Percentiles rank a stretch among this genome's conserved stretches.
phyloP scores from a whole-genome alignment of 2,329 filamentous ascomycete species.

The Chaetomiaceae sp. region DNA sequence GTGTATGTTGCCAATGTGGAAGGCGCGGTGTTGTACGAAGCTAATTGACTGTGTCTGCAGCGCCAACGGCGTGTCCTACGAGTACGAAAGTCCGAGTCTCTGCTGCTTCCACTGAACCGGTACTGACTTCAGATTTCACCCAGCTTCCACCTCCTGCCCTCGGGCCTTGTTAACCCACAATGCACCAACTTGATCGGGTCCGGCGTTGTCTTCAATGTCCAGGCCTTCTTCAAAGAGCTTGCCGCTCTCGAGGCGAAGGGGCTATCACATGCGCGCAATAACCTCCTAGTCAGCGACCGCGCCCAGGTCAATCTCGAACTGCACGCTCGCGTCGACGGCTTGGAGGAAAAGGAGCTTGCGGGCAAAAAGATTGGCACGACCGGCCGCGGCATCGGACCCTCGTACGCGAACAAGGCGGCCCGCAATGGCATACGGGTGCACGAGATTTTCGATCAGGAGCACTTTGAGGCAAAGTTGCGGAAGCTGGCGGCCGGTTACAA shows the following conservation, averaged over 20 bases:
- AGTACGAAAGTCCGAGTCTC: slow-evolving; percentile 17
- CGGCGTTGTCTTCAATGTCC: slow-evolving; percentile 61
- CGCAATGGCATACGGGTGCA: slow-evolving; percentile 61
- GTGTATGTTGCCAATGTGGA: slow-evolving; percentile 21
- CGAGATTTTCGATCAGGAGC: slow-evolving; percentile 62
- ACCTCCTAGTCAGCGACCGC: slow-evolving; percentile 59
- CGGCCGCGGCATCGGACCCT: slow-evolving; percentile 31
- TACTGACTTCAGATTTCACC: slow-evolving; percentile 20
- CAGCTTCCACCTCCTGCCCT: slow-evolving; percentile 61
- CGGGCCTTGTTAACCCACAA: slow-evolving; percentile 66
- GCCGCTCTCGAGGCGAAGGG: slow-evolving; percentile 57
- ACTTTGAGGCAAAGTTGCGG: slow-evolving; percentile 64
- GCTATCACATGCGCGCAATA: slow-evolving; percentile 48
- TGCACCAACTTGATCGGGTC: slow-evolving; percentile 72
- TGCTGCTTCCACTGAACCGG: not conserved
- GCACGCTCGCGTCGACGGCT: slow-evolving; percentile 61
- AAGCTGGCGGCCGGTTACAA: slow-evolving; percentile 58
- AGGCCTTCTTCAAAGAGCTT: slow-evolving; percentile 60
- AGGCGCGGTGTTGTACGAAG: not conserved
- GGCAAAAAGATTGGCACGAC: slow-evolving; percentile 42
- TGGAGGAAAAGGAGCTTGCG: slow-evolving; percentile 55
- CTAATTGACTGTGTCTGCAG: slow-evolving; percentile 21
- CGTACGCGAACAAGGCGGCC: slow-evolving; percentile 28
- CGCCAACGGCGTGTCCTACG: slow-evolving; percentile 36
- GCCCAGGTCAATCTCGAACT: slow-evolving; percentile 61